Evolutionary conservation across 306 rosid species (phyloP).

Genomic region (Cercis canadensis): DNA sequence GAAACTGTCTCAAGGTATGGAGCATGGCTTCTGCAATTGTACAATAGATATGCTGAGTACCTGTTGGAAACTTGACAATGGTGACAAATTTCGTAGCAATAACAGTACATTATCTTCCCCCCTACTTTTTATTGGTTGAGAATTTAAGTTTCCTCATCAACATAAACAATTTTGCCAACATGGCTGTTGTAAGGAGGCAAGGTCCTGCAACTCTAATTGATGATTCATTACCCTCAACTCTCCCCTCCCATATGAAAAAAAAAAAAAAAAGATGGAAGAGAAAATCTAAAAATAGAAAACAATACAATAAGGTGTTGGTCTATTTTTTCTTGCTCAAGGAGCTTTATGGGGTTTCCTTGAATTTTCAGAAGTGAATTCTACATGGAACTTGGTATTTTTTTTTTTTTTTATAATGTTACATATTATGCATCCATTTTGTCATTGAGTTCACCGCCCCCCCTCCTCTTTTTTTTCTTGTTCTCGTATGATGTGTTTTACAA

Average conservation of each 20-base stretch:
- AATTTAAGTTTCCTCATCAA: not conserved
- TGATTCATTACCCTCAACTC: conserved; percentile 11
- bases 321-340: no score
- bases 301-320: no score
- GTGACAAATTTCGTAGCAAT: not conserved
- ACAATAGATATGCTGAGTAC: not conserved
- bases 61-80: no score
- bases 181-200: conserved; percentile 1
- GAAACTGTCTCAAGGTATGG: conserved; percentile 13
- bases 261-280: no score
- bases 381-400: no score
- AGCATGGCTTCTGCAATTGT: conserved; percentile 2
- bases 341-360: no score
- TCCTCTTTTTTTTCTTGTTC: not conserved
- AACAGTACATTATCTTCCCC: not conserved
- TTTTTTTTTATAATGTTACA: no score
- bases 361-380: no score
- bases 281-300: no score
- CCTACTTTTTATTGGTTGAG: conserved; percentile 1
- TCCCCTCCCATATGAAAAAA: no score
- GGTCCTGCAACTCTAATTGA: conserved; percentile 1
- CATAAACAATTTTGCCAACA: not conserved
- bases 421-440: no score
- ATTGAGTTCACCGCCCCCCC: no score
- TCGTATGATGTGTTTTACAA: conserved; percentile 9